A percentile compares a stretch with the other conserved stretches of the same genome.
Conservation (phyloP, 1,284 basidiomycete genomes). For the Ganoderma lucidum region DNA sequence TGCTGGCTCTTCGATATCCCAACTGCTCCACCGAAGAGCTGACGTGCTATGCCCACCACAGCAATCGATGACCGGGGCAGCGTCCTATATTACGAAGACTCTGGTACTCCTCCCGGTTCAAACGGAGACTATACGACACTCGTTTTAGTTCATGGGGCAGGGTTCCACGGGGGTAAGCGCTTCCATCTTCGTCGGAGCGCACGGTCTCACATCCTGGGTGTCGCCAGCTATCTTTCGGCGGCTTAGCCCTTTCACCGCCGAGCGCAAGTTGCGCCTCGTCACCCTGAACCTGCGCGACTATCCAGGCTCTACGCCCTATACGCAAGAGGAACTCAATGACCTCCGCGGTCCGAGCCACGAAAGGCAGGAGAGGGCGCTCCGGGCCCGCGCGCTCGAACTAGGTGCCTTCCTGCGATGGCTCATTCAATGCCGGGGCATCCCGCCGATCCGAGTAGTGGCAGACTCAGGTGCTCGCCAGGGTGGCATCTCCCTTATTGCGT, state of each 20-base stretch:
- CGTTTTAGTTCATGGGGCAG: slow-evolving; percentile 38
- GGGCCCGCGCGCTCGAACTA: slow-evolving; percentile 36
- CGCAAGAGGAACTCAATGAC: slow-evolving; percentile 36
- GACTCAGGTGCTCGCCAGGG: slow-evolving; percentile 21
- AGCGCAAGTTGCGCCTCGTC: slow-evolving; percentile 40
- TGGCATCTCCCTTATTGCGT: slow-evolving; percentile 39
- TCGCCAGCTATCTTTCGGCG: slow-evolving; percentile 38
- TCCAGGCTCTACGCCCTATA: slow-evolving; percentile 38
- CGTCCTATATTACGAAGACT: slow-evolving; percentile 11
- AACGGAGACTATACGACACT: slow-evolving; percentile 33
- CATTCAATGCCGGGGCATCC: slow-evolving; percentile 34
- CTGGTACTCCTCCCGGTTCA: neutral
- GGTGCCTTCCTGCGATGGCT: slow-evolving; percentile 39
- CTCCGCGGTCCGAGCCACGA: slow-evolving; percentile 29
- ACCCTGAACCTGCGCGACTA: slow-evolving; percentile 44
- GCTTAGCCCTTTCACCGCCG: slow-evolving; percentile 36
- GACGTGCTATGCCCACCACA: slow-evolving; percentile 15
- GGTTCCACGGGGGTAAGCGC: slow-evolving; percentile 37
- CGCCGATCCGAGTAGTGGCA: slow-evolving; percentile 24
- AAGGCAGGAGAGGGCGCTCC: slow-evolving; percentile 28
- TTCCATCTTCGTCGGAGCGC: neutral
- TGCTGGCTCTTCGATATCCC: neutral
- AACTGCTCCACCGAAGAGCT: neutral
- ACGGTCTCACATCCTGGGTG: neutral
- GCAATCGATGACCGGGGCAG: slow-evolving; percentile 20